Conservation (phyloP, 169 alveolate genomes). For the Plasmodium fragile region DNA sequence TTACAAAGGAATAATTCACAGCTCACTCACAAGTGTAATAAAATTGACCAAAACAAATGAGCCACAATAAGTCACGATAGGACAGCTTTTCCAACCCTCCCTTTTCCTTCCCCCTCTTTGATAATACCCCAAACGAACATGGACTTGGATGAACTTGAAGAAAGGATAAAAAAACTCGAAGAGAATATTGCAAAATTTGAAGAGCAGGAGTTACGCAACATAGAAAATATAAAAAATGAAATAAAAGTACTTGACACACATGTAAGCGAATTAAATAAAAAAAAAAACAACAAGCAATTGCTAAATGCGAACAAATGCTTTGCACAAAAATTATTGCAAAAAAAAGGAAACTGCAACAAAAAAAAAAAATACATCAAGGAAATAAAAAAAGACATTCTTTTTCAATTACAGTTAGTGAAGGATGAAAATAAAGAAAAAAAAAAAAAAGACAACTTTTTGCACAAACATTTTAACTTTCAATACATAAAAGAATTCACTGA, state of each 20-base stretch:
- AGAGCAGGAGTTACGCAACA: conserved; percentile 17
- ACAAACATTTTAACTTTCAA: not conserved
- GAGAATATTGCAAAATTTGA: conserved; percentile 14
- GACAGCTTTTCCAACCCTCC: not conserved
- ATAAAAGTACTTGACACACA: conserved; percentile 3
- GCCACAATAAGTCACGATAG: not conserved
- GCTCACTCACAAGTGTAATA: not conserved
- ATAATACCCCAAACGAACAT: not conserved
- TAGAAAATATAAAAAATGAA: conserved; percentile 32
- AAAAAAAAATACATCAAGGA: conserved; percentile 27
- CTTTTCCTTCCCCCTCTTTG: not conserved
- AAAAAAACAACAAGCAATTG: not conserved
- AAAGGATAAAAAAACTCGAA: conserved; percentile 40
- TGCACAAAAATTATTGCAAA: conserved; percentile 34
- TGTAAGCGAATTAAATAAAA: conserved; percentile 22
- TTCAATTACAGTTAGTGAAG: conserved; percentile 13
- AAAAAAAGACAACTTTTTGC: conserved; percentile 18
- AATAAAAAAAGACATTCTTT: conserved; percentile 17
- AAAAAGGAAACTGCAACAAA: not conserved
- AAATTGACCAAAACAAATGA: not conserved
- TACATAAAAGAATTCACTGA: conserved; percentile 11
- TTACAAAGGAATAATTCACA: not conserved
- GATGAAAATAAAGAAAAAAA: conserved; percentile 18
- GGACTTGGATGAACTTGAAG: conserved; percentile 44
- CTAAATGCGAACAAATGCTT: conserved; percentile 18